Conservation (phyloP, 345 rosid species). For the Moringa oleifera region DNA sequence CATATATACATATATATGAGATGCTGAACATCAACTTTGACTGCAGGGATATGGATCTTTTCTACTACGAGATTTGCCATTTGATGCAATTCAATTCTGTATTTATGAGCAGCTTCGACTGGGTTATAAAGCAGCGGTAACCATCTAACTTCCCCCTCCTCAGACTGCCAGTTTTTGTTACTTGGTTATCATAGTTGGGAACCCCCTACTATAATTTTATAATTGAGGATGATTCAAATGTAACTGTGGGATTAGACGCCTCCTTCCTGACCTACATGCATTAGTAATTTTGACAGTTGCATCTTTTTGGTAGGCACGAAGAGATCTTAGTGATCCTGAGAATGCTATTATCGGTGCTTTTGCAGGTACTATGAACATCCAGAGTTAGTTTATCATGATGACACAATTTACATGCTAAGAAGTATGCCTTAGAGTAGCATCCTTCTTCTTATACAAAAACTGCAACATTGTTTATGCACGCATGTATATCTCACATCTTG, state of each 20-base stretch:
- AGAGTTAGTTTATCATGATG: too few species aligned
- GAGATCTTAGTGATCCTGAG: slow-evolving; percentile 92
- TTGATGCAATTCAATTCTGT: slow-evolving; percentile 97
- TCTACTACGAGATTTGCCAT: slow-evolving; percentile 83
- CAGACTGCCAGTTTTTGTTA: too few species aligned
- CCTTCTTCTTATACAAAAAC: background rate
- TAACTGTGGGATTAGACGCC: background rate
- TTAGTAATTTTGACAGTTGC: background rate
- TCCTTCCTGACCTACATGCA: background rate
- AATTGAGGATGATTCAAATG: background rate
- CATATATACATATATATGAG: too few species aligned
- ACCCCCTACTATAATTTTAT: background rate
- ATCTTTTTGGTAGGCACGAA: slow-evolving; percentile 47
- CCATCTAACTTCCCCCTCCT: slow-evolving; percentile 2
- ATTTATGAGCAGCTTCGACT: slow-evolving; percentile 90
- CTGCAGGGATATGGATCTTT: slow-evolving; percentile 87
- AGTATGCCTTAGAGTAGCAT: background rate
- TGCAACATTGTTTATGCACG: background rate
- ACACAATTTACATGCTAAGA: too few species aligned
- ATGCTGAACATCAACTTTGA: slow-evolving; percentile 7
- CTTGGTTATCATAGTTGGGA: background rate
- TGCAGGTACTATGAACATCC: slow-evolving; percentile 61
- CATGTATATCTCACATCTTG: too few species aligned
- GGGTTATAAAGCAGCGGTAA: slow-evolving; percentile 79
- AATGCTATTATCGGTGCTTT: slow-evolving; percentile 89